These are phyloP conservation scores for Yarrowia bubula DNA, from an alignment of 805 yeast species.

Conservation along the genomic window DNA sequence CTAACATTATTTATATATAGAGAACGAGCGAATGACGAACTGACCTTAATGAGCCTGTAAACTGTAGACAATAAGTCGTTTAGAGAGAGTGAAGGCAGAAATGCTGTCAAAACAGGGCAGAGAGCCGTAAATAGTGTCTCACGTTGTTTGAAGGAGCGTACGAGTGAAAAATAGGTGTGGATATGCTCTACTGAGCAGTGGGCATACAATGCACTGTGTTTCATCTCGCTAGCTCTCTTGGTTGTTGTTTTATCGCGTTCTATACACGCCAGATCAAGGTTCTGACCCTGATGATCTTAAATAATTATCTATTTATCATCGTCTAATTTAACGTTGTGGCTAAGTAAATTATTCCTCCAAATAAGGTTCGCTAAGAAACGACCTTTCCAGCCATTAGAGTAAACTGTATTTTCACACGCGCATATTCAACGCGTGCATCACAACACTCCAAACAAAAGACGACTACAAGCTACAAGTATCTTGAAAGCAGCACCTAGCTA, in stretches of 20 bases:
- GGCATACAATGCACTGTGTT: too few species aligned
- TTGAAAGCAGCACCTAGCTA: too few species aligned
- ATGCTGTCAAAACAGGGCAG: too few species aligned
- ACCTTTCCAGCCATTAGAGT: background rate
- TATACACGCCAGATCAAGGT: background rate
- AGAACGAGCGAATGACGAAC: background rate
- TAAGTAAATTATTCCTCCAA: background rate
- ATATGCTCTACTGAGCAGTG: too few species aligned
- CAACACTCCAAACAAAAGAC: background rate
- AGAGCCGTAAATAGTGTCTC: too few species aligned
- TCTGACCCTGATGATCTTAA: background rate
- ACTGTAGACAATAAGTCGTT: too few species aligned
- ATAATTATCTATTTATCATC: background rate
- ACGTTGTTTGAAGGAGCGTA: too few species aligned
- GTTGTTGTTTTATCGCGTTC: background rate
- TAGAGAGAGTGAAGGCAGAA: too few species aligned
- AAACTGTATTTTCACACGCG: background rate
- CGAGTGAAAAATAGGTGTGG: too few species aligned
- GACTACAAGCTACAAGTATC: background rate
- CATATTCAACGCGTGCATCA: constrained; percentile 15
- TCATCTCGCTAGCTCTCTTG: too few species aligned
- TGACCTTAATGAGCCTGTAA: too few species aligned
- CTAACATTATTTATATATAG: constrained; percentile 24
- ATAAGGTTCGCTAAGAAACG: background rate
- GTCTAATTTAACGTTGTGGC: background rate